Base-by-base conservation (phyloP, 148 eudicot genomes). In the Amaranthus cruentus region DNA sequence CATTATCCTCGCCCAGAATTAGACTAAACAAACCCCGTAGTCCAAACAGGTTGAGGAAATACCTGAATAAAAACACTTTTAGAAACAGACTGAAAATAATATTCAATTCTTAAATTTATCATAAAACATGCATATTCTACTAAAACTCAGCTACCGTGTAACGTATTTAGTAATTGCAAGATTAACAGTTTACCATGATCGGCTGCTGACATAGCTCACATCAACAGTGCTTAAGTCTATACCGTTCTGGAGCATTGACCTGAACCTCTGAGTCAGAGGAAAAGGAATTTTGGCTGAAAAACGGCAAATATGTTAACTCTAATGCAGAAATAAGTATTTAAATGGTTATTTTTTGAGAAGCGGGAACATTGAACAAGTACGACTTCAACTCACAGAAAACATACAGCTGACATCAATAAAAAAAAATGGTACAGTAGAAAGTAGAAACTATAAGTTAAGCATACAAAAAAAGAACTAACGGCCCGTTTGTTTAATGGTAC, bases 121-220 rank as follows among this genome's bases (percentile, higher is more conserved):
- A 61, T 18, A 47, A 61, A 47, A 12, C 43, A 59, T 8, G 56
- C 28, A 47, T 38, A 71, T 57, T 58, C 56, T 51, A 5, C 13
- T 44, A 9, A 28, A 71, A 49, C 46, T 62, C 15, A 3, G 48
- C 52, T 65, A 21, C 28, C 68, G 28, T 46, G 3, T 6, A 65
- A 47, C 14, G 0, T 2, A 68, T 63, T 47, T 60, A 56, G 50
- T 14, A 72, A 13, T 15, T 9, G 42, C 68, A 66, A 65, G 49
- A 73, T 38, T 76, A 71, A 51, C 28, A 78, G 18, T 76, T 50
- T 88, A 94, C 98, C 98, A 94, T 80, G 97, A 94, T 76, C 97
- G 91, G 80, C 97, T 94, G 78, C 98, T 94, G 56, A 94, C 97
- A 78, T 94, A 94, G 86, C 98, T 91, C 85, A 94, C 98, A 90